phyloP scores from a whole-genome alignment of 164 flowering plant genomes.

The Nymphaea colorata region DNA sequence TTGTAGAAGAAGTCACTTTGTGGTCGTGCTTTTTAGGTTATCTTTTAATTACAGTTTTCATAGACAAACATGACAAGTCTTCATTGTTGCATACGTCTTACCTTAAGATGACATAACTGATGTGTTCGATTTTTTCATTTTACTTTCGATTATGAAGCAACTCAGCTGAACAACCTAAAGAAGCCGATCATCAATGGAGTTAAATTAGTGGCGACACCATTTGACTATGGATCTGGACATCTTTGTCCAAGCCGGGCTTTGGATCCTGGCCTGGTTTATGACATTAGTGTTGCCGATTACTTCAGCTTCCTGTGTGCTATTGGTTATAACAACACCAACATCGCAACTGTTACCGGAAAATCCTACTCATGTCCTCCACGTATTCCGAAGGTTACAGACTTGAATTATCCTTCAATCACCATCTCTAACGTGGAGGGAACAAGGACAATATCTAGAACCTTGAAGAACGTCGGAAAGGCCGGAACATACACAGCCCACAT shows the following conservation, averaged over 20 bases:
- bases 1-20: too few species aligned
- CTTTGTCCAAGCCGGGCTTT: slow-evolving; percentile 31
- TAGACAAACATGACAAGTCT: too few species aligned
- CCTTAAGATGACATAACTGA: too few species aligned
- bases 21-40: too few species aligned
- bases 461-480: slow-evolving; percentile 48
- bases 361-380: slow-evolving; percentile 6
- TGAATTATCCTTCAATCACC: slow-evolving; percentile 49
- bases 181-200: slow-evolving; percentile 14
- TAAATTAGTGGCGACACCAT: slow-evolving; percentile 19
- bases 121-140: background rate
- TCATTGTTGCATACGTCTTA: too few species aligned
- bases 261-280: slow-evolving; percentile 53
- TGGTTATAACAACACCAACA: slow-evolving; percentile 13
- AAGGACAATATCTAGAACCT: slow-evolving; percentile 22
- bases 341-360: background rate
- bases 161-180: slow-evolving; percentile 21
- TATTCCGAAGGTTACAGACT: background rate
- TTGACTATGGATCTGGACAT: slow-evolving; percentile 41
- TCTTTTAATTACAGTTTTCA: too few species aligned
- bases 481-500: slow-evolving; percentile 23
- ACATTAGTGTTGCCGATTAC: slow-evolving; percentile 27
- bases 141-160: slow-evolving; percentile 13
- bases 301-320: slow-evolving; percentile 30
- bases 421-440: slow-evolving; percentile 30